Evolutionary conservation across 768 basidiomycete genomes (phyloP), one percentile per base, ranked within the genome.

Genomic region (Mycena galopus): DNA sequence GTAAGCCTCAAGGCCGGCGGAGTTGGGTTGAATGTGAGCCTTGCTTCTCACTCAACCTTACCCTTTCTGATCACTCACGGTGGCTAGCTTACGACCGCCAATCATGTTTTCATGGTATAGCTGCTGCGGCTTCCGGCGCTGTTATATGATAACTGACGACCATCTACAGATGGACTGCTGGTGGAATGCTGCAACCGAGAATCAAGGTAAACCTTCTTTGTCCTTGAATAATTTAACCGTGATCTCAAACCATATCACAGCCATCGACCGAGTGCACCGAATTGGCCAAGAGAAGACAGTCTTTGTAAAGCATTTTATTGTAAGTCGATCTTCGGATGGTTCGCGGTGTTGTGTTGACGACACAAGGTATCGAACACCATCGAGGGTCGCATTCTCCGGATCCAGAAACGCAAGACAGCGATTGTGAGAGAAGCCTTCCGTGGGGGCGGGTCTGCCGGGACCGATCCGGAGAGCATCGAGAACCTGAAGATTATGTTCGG

Each of bases 1-100:
- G 84, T 96, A 56, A 94, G 93, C 78, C 80, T 96, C 80, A 96
- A 95, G 80, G 97, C 97, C 5, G 97, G 96, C 30, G 97, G 97
- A 29, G 95, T 96, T 27, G 97, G 96, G 0, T 79, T 97, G 67
- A 96, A 97, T 79, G 91, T 95, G 78, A 76, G 89, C 80, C 25
- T 55, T 14, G 9, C 39, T 27, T n/a, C 67, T 23, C 55, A 35
- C 37, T 42, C 63, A 21, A 27, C n/a, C n/a, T n/a, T n/a, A n/a
- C n/a, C n/a, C n/a, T n/a, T n/a, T n/a, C n/a, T n/a, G n/a, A 59
- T 27, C 35, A 12, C 30, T 65, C 14, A 67, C 51, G 44, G 50
- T 35, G 59, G 23, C 42, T 9, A 93, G 92, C 81, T 95, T 65
- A 95, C 95, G 29, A 88, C 86, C 16, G 95, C 95, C 9, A 94